Base-by-base conservation (phyloP, 176 grass and related monocot genomes). In the Eragrostis nindensis region DNA sequence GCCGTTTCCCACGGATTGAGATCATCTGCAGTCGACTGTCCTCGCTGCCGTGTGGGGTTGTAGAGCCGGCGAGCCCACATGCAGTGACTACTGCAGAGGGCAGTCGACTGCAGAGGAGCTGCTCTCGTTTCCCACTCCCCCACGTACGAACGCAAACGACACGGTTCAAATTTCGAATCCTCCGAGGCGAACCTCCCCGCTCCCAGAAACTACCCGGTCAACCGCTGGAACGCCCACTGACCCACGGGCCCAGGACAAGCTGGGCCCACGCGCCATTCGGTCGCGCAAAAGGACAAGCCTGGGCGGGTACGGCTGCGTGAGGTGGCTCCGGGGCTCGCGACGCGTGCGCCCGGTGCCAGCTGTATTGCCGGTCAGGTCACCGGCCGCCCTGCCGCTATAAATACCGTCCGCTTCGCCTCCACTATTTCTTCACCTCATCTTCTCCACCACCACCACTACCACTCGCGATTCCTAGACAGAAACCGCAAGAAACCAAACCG, bases 111-210 rank as follows among this genome's bases (percentile, higher is more conserved):
- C n/a, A n/a, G n/a, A n/a, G n/a, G n/a, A n/a, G n/a, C n/a, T n/a
- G n/a, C n/a, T n/a, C n/a, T n/a, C n/a, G n/a, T n/a, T n/a, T n/a
- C 80, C 66, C 75, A 73, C 47, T 77, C 4, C 38, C 74, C 67
- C 86, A 78, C 74, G 67, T 59, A 36, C 85, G 24, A 49, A 47
- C 54, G 27, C 74, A 48, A 32, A 54, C 19, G 45, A 65, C 67
- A 78, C 86, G 66, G 79, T 83, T 84, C 86, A 80, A 88, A 88
- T 74, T 87, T 79, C 75, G 75, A 84, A 88, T 78, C 80, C 66
- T 29, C 66, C 79, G 14, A 77, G 42, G 39, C 55, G n/a, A 65
- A 68, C 76, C 24, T 32, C 14, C 42, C 16, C 67, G 10, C 32
- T 9, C 24, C 39, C 48, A 27, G 5, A 5, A 48, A 15, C 76